Evolutionary conservation across 129 eudicot species (phyloP).

Genomic region (Solidago caesia): DNA sequence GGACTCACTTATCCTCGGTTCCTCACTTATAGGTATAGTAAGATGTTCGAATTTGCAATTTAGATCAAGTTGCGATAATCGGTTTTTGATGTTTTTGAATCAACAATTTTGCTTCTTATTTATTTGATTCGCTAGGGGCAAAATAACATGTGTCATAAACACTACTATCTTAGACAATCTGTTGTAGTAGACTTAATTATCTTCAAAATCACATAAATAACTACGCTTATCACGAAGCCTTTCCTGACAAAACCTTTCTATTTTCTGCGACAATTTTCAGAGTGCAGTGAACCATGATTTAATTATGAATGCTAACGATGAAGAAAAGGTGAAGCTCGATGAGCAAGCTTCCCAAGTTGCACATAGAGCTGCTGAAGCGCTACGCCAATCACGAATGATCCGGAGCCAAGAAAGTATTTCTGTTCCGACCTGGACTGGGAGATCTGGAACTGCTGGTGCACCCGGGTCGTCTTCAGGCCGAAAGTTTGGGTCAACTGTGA

Average conservation of each 20-base stretch:
- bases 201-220: not conserved
- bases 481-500: conserved; percentile 83
- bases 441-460: conserved; percentile 88
- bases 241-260: not conserved
- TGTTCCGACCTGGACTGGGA: conserved; percentile 94
- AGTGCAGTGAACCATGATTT: conserved; percentile 97
- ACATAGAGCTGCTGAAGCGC: conserved; percentile 90
- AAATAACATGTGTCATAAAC: too few relatives aligned
- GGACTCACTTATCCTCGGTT: too few relatives aligned
- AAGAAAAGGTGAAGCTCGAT: conserved; percentile 70
- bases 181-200: too few relatives aligned
- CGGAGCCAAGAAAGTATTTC: conserved; percentile 74
- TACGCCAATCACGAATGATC: conserved; percentile 86
- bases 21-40: too few relatives aligned
- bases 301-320: conserved; percentile 81
- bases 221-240: not conserved
- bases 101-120: too few relatives aligned
- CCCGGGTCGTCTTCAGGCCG: conserved; percentile 50
- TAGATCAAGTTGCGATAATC: too few relatives aligned
- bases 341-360: conserved; percentile 91
- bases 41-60: too few relatives aligned
- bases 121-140: too few relatives aligned
- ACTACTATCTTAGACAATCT: too few relatives aligned
- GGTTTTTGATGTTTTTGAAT: too few relatives aligned
- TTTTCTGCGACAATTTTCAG: conserved; percentile 37